Base-by-base conservation (phyloP, 2,329 filamentous ascomycete species). In the Ophiostoma piceae region DNA sequence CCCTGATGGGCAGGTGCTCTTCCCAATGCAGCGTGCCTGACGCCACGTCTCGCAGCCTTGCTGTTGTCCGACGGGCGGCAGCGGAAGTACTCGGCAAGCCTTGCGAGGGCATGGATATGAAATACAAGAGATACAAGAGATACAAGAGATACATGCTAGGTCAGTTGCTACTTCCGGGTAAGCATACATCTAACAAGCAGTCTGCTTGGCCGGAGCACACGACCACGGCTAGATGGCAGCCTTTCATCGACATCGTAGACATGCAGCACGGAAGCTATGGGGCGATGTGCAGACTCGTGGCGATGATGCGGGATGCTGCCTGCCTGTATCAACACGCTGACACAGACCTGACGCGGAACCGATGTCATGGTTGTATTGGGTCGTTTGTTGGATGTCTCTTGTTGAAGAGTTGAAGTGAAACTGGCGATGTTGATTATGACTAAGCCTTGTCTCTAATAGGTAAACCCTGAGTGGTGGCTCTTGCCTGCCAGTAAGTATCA, bases 41-140 rank as follows among this genome's bases (percentile, higher is more conserved):
- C 60, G 32, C 32, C 19, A 39, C 35, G 19, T 35, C 62, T 65
- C 62, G 35, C 35, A 65, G 62, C 62, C 62, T 65, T 39, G 62
- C 35, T 65, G 62, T 65, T 22, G 57, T 62, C 57, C 57, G 19
- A 65, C 35, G 35, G 62, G 8, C 35, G 11, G n/a, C 60, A 35
- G 32, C 32, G 26, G 3, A 26, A 22, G 35, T 39, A 65, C 35
- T 64, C 16, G 19, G 62, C 16, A 39, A 65, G 62, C 35, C 62
- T 39, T 65, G 62, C 39, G 51, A 26, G 51, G 22, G 47, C n/a
- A 26, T 57, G 22, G 22, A 26, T n/a, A 19, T 51, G n/a, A 41
- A 41, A 41, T 14, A 41, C 39, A 41, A 41, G 1, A 35, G 39
- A 41, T 41, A 41, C 39, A 41, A 41, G 1, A 35, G 39, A 41